Evolutionary conservation across 345 rosid species (phyloP).

Genomic region (Melastoma malabathricum): DNA sequence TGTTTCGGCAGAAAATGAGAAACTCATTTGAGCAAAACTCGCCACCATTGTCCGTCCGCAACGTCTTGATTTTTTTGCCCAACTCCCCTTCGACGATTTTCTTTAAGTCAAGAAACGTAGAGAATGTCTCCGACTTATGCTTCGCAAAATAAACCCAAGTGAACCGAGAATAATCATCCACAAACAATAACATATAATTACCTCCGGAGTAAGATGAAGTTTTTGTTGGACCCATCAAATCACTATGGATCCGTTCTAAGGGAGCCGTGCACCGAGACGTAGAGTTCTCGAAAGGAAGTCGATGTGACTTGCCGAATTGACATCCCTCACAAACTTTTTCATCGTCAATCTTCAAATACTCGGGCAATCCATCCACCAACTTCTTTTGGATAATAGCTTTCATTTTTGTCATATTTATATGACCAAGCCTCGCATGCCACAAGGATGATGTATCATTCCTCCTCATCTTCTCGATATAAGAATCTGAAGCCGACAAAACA

Average conservation of each 20-base stretch:
- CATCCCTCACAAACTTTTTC: conserved; percentile 8
- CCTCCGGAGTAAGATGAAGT: too few relatives aligned
- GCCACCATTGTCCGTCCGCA: not conserved
- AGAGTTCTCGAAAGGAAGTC: conserved; percentile 12
- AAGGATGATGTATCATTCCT: conserved; percentile 4
- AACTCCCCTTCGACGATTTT: conserved; percentile 1
- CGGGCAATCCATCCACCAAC: conserved; percentile 9
- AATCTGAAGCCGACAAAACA: conserved; percentile 7
- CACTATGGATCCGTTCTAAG: too few relatives aligned
- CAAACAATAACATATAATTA: not conserved
- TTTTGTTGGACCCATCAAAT: too few relatives aligned
- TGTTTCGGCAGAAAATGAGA: not conserved
- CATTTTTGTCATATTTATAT: too few relatives aligned
- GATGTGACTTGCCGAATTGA: conserved; percentile 10
- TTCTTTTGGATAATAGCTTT: not conserved
- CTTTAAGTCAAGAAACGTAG: not conserved
- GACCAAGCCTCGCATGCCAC: conserved; percentile 10
- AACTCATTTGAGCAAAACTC: conserved; percentile 1
- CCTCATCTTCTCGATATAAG: conserved; percentile 12
- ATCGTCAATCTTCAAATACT: not conserved
- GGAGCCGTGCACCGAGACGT: not conserved
- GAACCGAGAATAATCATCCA: conserved; percentile 2
- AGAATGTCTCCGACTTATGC: not conserved
- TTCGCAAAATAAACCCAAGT: conserved; percentile 2
- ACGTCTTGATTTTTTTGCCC: not conserved